Evolutionary conservation across 805 yeast genomes (phyloP).

Genomic region (Kodamaea jinghongensis): DNA sequence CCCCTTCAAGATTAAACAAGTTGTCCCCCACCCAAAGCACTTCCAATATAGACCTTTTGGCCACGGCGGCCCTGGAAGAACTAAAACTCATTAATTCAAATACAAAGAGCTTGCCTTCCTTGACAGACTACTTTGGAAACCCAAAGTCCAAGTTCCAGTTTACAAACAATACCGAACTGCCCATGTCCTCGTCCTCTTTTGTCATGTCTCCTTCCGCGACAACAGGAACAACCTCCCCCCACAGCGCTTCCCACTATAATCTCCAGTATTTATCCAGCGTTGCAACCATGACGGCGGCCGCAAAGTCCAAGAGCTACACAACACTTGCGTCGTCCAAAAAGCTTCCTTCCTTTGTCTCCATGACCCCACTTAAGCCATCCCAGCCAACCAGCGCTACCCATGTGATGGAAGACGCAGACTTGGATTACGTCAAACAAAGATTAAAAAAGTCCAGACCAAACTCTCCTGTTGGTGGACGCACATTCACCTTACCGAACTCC

Average conservation of each 20-base stretch:
- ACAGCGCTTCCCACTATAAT: constrained; percentile 19
- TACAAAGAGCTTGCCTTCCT: constrained; percentile 52
- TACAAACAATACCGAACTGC: background rate
- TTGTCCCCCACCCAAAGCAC: constrained; percentile 11
- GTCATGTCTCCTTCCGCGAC: background rate
- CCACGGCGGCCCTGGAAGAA: constrained; percentile 56
- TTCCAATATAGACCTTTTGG: constrained; percentile 49
- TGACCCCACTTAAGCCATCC: constrained; percentile 14
- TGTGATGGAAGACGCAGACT: constrained; percentile 42
- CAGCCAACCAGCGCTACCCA: constrained; percentile 6
- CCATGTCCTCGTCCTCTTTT: background rate
- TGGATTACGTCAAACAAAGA: constrained; percentile 45
- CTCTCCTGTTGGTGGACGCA: constrained; percentile 35
- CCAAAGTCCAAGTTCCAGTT: constrained; percentile 1
- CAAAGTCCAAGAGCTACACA: constrained; percentile 15
- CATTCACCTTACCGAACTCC: constrained; percentile 43
- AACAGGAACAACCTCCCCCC: constrained; percentile 5
- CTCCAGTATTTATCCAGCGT: constrained; percentile 40
- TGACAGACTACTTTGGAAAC: constrained; percentile 45
- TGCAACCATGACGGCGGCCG: constrained; percentile 27
- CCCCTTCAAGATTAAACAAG: background rate
- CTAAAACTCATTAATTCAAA: constrained; percentile 37
- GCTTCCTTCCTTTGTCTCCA: constrained; percentile 39
- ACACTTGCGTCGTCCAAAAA: constrained; percentile 36
- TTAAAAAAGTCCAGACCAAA: constrained; percentile 51